A percentile compares a stretch with the other conserved stretches of the same genome.
Conservation (phyloP, 2,329 filamentous ascomycete species). For the Trichoderma sp. region DNA sequence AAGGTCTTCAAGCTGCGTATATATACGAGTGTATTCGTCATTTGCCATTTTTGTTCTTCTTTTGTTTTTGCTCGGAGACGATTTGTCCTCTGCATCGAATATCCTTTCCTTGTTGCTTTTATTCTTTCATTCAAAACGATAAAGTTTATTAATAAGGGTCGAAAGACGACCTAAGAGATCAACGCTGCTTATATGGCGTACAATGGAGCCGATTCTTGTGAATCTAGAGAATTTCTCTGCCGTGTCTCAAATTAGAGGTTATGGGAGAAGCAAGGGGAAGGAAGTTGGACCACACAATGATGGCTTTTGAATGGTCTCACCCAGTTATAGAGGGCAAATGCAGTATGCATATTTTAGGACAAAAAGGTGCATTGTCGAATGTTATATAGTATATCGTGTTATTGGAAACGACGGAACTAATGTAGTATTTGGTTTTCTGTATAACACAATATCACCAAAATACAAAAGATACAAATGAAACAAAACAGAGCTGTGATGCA, state of each 20-base stretch:
- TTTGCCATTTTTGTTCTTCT: not conserved
- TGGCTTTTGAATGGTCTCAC: not conserved
- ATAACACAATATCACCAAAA: not conserved
- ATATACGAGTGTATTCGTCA: not conserved
- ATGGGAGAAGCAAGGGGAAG: not conserved
- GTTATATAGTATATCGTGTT: not conserved
- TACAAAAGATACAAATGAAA: not conserved
- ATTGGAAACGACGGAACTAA: not conserved
- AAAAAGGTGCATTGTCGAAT: not conserved
- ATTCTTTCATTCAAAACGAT: not conserved
- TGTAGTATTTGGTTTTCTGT: not conserved
- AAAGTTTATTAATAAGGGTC: not conserved
- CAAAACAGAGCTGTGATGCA: not conserved
- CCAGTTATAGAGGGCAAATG: not conserved
- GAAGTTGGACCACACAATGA: not conserved
- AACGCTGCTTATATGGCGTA: constrained; percentile 12
- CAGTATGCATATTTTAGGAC: not conserved
- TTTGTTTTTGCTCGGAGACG: not conserved
- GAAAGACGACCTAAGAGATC: not conserved
- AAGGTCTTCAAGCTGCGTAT: not conserved
- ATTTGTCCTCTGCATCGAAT: not conserved
- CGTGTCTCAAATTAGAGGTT: not conserved
- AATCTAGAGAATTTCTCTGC: not conserved
- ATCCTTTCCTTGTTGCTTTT: not conserved
- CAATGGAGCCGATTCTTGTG: not conserved